Evolutionary conservation across 148 eudicot genomes (phyloP).

Genomic region (Rheum nobile): DNA sequence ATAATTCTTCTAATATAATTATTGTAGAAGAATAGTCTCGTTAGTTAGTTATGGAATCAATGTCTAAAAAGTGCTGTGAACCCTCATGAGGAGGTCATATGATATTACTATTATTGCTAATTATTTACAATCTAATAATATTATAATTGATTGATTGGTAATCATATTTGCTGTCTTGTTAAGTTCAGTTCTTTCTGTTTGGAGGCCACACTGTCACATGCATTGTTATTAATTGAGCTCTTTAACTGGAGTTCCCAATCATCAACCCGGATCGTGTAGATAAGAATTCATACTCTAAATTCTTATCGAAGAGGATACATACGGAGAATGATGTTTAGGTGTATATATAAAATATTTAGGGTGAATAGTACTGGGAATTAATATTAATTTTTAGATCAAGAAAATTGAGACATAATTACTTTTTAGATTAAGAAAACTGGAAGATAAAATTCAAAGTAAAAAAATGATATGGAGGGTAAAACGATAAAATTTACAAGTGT

Average conservation of each 20-base stretch:
- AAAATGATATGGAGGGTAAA: no score
- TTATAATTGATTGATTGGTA: background rate
- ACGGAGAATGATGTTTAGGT: no score
- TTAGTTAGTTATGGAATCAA: background rate
- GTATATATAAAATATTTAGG: no score
- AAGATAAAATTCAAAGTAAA: no score
- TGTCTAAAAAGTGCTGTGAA: background rate
- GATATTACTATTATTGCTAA: background rate
- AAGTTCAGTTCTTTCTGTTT: background rate
- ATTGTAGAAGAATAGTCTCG: background rate
- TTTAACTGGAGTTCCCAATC: constrained; percentile 2
- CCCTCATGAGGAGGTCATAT: constrained; percentile 1
- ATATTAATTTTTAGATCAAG: no score
- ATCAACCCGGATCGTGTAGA: background rate
- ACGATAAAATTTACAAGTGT: no score
- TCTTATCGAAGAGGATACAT: background rate
- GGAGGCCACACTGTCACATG: background rate
- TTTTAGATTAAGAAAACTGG: no score
- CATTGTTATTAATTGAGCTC: background rate
- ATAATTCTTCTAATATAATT: background rate
- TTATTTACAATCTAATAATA: background rate
- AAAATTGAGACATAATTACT: no score
- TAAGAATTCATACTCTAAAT: background rate
- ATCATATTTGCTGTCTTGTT: background rate
- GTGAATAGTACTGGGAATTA: no score